Percentiles rank a stretch among this genome's conserved stretches.
phyloP scores from a whole-genome alignment of 805 yeast species.

The Zygosaccharomyces rouxii region DNA sequence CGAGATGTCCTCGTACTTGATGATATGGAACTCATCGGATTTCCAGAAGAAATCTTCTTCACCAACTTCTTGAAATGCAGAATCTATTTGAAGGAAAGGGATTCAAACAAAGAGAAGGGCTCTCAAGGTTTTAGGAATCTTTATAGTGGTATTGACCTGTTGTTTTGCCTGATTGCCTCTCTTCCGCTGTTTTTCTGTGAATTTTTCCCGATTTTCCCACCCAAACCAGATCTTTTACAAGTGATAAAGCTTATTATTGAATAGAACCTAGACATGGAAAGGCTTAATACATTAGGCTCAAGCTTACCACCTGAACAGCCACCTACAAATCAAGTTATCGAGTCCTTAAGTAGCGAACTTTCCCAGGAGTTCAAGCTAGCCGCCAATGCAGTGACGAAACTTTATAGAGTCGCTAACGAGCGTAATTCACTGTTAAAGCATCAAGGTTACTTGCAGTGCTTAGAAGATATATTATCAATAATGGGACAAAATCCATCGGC shows the following conservation, averaged over 20 bases:
- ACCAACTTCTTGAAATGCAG: not conserved
- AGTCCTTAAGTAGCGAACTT: constrained; percentile 45
- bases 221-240: not conserved
- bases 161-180: not conserved
- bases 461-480: constrained; percentile 50
- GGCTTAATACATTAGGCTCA: constrained; percentile 21
- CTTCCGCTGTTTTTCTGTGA: not conserved
- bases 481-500: constrained; percentile 22
- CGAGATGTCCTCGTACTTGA: not conserved
- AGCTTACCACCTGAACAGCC: constrained; percentile 33
- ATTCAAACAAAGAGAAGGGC: not conserved
- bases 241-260: not conserved
- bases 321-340: constrained; percentile 28
- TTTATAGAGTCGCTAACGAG: constrained; percentile 57
- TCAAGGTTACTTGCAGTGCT: constrained; percentile 58
- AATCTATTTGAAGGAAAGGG: not conserved
- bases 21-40: not conserved
- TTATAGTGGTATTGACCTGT: not conserved
- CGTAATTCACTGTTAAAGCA: constrained; percentile 46
- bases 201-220: not conserved
- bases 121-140: not conserved
- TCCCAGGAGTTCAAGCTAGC: constrained; percentile 65
- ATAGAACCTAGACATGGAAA: constrained; percentile 20
- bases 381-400: constrained; percentile 66
- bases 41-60: not conserved